Conservation (phyloP, 352 stramenopile species). For the Pythium utonaiense region DNA sequence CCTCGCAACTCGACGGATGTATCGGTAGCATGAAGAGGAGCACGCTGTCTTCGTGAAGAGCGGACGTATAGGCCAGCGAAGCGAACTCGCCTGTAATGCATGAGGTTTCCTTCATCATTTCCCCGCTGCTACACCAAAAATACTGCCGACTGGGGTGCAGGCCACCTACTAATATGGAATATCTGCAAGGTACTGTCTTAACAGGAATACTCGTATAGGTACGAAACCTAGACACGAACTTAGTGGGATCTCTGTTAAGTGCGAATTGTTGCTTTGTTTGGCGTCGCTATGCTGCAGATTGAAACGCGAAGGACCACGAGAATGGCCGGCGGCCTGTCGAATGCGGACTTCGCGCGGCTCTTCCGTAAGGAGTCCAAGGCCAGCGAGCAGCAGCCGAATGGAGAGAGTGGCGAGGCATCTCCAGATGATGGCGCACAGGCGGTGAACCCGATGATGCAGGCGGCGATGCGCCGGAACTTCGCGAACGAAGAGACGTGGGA, state of each 20-base stretch:
- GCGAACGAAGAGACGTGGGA: conserved; percentile 25
- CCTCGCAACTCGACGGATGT: not conserved
- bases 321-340: conserved; percentile 38
- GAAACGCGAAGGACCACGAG: not conserved
- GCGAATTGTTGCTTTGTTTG: not conserved
- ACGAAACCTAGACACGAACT: not conserved
- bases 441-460: conserved; percentile 27
- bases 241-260: conserved; percentile 1
- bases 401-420: conserved; percentile 3
- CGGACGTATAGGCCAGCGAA: not conserved
- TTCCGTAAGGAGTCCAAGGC: conserved; percentile 36
- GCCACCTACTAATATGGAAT: not conserved
- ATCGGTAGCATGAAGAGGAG: not conserved
- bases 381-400: not conserved
- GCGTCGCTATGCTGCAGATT: not conserved
- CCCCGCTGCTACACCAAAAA: too few species aligned
- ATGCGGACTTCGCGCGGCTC: conserved; percentile 80
- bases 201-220: not conserved
- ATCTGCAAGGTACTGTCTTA: not conserved
- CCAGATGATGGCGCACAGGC: conserved; percentile 3
- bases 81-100: not conserved
- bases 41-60: not conserved
- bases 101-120: not conserved
- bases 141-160: too few species aligned
- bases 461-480: conserved; percentile 24